Base-by-base conservation (phyloP, 2,329 filamentous ascomycete species). In the Fusarium circinatum region DNA sequence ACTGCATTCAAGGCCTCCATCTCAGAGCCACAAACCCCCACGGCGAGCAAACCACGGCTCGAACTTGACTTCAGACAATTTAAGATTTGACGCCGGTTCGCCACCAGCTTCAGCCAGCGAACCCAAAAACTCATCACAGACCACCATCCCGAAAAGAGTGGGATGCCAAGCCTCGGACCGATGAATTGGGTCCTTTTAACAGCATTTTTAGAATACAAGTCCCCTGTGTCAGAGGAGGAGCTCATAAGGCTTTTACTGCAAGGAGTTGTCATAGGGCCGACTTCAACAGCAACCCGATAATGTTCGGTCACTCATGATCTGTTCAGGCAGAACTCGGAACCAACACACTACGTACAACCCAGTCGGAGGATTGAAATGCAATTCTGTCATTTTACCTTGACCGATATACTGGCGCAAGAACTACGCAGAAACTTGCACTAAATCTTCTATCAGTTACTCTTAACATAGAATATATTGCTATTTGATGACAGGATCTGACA, bases 41-140 rank as follows among this genome's bases (percentile, higher is more conserved):
- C 51, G n/a, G 49, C 42, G 60, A 47, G 42, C 67, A 71, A 67
- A 68, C 72, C 62, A 71, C 51, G 49, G 58, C 71, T 68, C 39
- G 28, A 57, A 56, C 34, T 36, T 61, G 51, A 55, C 34, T 49
- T 67, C 58, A 44, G 45, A 60, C 52, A 51, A 52, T 65, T 73
- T 71, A 75, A 70, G 75, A 66, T 77, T 77, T 69, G 65, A 64
- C 73, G 67, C 75, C 75, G 70, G 54, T 49, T 68, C 62, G 64
- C 73, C 73, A 77, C 74, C 63, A 72, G 58, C 57, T 59, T 57
- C 44, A 71, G 36, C 49, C 58, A 69, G 54, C 42, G 62, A 73
- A 66, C 68, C 55, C 61, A 55, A 52, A 58, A 64, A 58, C 22
- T 48, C 45, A 58, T 34, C 57, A 62, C 45, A 47, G 62, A 68